Evolutionary conservation across 2,329 filamentous ascomycete species (phyloP).

Genomic region (Colletotrichum musae): DNA sequence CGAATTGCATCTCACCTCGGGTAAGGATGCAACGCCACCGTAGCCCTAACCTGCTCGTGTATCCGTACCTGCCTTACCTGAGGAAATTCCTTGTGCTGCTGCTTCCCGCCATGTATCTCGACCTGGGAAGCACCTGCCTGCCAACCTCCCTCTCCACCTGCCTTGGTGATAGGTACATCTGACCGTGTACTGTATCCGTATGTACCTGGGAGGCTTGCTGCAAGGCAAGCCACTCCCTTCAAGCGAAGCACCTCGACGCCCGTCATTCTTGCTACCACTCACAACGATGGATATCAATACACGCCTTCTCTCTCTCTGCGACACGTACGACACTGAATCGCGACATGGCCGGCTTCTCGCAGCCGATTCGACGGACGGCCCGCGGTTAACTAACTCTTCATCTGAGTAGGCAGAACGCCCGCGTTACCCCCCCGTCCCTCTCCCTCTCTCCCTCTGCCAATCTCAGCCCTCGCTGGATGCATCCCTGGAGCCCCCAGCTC

Average conservation of each 20-base stretch:
- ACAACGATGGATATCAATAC: neutral
- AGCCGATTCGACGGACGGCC: conserved; percentile 23
- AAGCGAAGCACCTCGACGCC: neutral
- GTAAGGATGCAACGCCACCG: conserved; percentile 8
- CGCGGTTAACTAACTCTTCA: conserved; percentile 4
- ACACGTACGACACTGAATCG: neutral
- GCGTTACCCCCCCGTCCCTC: neutral
- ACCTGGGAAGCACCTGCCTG: too few species aligned
- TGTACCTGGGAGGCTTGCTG: conserved; percentile 11
- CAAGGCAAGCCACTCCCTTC: neutral
- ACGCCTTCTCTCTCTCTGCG: too few species aligned
- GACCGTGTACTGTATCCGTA: neutral
- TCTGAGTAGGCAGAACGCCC: neutral
- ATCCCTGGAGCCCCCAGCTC: conserved; percentile 18
- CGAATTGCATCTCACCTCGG: conserved; percentile 34
- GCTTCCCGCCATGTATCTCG: too few species aligned
- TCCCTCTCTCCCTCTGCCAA: conserved; percentile 19
- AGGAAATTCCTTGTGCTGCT: too few species aligned
- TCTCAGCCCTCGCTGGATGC: conserved; percentile 10
- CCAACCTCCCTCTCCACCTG: neutral
- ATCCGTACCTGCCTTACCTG: neutral
- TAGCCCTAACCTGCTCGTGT: neutral
- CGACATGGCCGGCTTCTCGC: neutral
- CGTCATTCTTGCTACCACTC: conserved; percentile 1
- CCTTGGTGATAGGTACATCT: neutral